Evolutionary conservation across 2,329 filamentous ascomycete genomes (phyloP), one percentile per base, ranked within the genome.

Genomic region (Biscogniauxia marginata): DNA sequence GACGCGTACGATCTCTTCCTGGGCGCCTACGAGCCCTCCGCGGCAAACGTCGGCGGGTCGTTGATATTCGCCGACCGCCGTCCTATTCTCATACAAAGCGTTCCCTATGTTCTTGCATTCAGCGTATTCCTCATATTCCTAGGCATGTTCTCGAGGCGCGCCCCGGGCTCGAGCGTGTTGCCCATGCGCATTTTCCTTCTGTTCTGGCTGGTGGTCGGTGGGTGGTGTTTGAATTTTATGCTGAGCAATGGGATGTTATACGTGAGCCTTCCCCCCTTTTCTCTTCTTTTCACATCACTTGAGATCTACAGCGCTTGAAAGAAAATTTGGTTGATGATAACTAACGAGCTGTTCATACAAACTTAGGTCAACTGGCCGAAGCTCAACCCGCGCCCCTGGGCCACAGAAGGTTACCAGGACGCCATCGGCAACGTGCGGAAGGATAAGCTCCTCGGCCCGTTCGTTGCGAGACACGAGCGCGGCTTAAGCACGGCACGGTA

Each of bases 1-100:
- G 96, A 99, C 76, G 90, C 90, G 3, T 99, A 96, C 67, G 95
- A 99, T 71, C 79, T 99, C 9, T 98, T 99, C 77, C 79, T 97
- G 22, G 95, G 95, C 44, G 83, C 84, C 6, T 96, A 97, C 75
- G 83, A 90, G 23, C 91, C 93, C 3, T 85, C 86, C 21, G 82
- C 85, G 34, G 85, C 86, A 23, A 85, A 85, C 53, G 85, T 91
- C 52, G 89, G 90, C 25, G 85, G 84, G 23, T 82, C 84, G 46
- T 80, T 89, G 49, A 80, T 96, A 49, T 97, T 98, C 70, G 84
- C 87, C 7, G 95, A 99, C 73, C 84, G 87, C 52, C 80, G 95
- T 56, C 96, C 96, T 0, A 75, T 97, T 16, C 81, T 96, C 59
- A 89, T 99, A 63, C 95, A 99, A 75, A 85, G 91, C n/a, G 85